Conservation (phyloP, 75 land plant genomes). For the Gnetum montanum region DNA sequence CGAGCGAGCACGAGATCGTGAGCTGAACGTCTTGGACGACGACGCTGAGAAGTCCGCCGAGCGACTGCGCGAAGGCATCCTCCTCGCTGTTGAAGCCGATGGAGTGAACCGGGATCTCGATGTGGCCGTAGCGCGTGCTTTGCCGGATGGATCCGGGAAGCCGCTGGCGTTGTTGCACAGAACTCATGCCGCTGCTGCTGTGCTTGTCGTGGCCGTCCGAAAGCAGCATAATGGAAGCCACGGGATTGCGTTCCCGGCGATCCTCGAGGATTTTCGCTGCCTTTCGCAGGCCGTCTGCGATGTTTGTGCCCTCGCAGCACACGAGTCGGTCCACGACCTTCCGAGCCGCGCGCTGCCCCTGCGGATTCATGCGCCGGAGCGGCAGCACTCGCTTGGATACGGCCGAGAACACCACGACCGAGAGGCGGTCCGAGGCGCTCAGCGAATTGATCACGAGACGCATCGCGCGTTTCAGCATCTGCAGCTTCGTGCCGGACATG, state of each 20-base stretch:
- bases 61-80: slow-evolving; percentile 21
- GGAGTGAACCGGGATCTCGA: slow-evolving; percentile 22
- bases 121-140: slow-evolving; percentile 3
- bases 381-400: slow-evolving; percentile 15
- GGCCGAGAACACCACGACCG: slow-evolving; percentile 17
- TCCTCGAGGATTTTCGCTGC: slow-evolving; percentile 21
- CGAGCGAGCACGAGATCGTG: slow-evolving; percentile 1
- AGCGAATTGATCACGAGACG: slow-evolving; percentile 15
- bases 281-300: slow-evolving; percentile 19
- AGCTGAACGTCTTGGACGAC: slow-evolving; percentile 19
- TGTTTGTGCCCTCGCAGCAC: slow-evolving; percentile 20
- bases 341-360: slow-evolving; percentile 19
- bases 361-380: slow-evolving; percentile 14
- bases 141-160: background rate
- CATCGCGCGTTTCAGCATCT: slow-evolving; percentile 26
- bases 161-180: background rate
- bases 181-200: background rate
- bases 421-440: slow-evolving; percentile 16
- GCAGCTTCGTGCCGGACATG: slow-evolving; percentile 23
- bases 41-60: slow-evolving; percentile 26
- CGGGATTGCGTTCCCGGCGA: slow-evolving; percentile 25
- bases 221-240: slow-evolving; percentile 28
- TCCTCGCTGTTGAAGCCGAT: slow-evolving; percentile 19
- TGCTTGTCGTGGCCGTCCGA: slow-evolving; percentile 23
- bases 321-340: slow-evolving; percentile 14